A percentile compares a stretch with the other conserved stretches of the same genome.
Conservation (phyloP, 108 stramenopile genomes). For the Asterionellopsis glacialis region DNA sequence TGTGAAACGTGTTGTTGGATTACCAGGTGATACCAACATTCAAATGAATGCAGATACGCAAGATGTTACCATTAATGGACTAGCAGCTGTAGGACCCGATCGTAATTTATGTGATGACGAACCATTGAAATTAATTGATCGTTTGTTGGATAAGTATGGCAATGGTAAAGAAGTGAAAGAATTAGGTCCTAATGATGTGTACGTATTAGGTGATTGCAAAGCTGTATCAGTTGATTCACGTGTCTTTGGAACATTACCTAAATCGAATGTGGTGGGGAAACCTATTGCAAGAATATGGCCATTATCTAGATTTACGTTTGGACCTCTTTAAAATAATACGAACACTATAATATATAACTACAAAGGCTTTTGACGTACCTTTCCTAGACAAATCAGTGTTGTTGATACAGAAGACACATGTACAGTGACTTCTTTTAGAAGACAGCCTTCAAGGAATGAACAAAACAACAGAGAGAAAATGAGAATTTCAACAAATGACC, state of each 20-base stretch:
- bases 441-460: too few relatives aligned
- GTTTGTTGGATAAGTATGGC: background rate
- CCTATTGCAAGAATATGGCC: slow-evolving; percentile 44
- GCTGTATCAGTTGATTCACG: slow-evolving; percentile 63
- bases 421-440: too few relatives aligned
- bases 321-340: too few relatives aligned
- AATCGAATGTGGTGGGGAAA: slow-evolving; percentile 34
- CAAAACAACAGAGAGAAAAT: too few relatives aligned
- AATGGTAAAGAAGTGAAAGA: slow-evolving; percentile 14
- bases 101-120: slow-evolving; percentile 37
- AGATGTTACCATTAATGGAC: slow-evolving; percentile 25
- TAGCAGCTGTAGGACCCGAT: slow-evolving; percentile 35
- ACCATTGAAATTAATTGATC: slow-evolving; percentile 39
- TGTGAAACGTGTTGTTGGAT: slow-evolving; percentile 61
- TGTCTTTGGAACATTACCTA: slow-evolving; percentile 51
- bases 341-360: too few relatives aligned
- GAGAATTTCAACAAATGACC: too few relatives aligned
- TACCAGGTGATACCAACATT: slow-evolving; percentile 27
- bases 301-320: slow-evolving; percentile 11
- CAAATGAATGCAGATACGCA: too few relatives aligned
- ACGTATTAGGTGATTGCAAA: slow-evolving; percentile 62
- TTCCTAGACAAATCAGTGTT: too few relatives aligned
- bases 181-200: slow-evolving; percentile 20
- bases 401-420: too few relatives aligned
- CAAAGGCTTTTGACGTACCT: too few relatives aligned